phyloP scores from a whole-genome alignment of 495 filamentous ascomycete species.

The Aspergillus egyptiacus region DNA sequence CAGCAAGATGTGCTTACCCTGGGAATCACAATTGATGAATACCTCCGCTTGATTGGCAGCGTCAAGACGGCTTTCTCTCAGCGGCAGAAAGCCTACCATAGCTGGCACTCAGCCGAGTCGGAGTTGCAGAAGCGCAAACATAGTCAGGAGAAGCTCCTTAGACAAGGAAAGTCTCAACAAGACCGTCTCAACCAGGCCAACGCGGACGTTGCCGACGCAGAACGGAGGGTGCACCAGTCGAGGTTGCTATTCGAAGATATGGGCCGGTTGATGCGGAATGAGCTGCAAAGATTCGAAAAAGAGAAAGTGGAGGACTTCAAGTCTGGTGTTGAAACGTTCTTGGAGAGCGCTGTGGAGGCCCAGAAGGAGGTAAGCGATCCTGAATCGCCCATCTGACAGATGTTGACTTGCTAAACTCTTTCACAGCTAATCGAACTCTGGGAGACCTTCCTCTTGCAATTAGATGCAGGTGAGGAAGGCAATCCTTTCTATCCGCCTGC shows the following conservation, averaged over 20 bases:
- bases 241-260: constrained; percentile 93
- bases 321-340: constrained; percentile 91
- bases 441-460: constrained; percentile 94
- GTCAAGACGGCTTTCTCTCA: constrained; percentile 89
- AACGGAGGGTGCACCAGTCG: constrained; percentile 87
- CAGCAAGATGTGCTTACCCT: constrained; percentile 95
- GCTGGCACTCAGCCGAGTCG: constrained; percentile 82
- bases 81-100: constrained; percentile 90
- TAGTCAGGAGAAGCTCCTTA: constrained; percentile 82
- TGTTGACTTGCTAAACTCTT: constrained; percentile 17
- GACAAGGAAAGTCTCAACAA: constrained; percentile 91
- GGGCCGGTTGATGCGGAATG: constrained; percentile 83
- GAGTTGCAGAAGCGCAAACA: constrained; percentile 82
- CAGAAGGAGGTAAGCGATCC: constrained; percentile 81
- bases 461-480: constrained; percentile 89
- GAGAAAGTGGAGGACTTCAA: constrained; percentile 99
- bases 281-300: constrained; percentile 88
- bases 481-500: constrained; percentile 65
- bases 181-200: constrained; percentile 85
- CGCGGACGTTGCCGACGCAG: constrained; percentile 88
- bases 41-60: constrained; percentile 89
- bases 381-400: neutral
- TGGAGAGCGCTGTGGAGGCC: constrained; percentile 93
- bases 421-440: constrained; percentile 90
- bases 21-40: constrained; percentile 96